These are phyloP conservation scores for Boletellus ananas DNA, from an alignment of 768 basidiomycete genomes.

Conservation along the genomic window DNA sequence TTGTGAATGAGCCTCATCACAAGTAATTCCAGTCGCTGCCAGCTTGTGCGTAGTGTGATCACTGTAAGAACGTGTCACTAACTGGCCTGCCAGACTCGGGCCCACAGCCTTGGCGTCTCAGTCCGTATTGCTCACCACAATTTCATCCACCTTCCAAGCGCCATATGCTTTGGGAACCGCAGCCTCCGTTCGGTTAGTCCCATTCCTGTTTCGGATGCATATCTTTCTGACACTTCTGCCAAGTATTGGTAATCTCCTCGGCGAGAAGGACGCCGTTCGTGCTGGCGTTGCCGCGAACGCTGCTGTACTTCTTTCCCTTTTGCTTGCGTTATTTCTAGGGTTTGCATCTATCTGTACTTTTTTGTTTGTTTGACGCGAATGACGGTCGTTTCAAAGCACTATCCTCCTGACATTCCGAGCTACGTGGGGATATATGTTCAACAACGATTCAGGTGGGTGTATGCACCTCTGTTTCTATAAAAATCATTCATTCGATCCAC, in stretches of 20 bases:
- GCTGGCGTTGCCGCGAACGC: conserved; percentile 68
- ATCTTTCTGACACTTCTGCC: background rate
- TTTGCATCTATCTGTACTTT: conserved; percentile 19
- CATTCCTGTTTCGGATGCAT: background rate
- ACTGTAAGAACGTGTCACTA: conserved; percentile 2
- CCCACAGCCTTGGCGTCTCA: conserved; percentile 83
- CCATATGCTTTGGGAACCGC: conserved; percentile 82
- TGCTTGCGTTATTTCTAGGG: conserved; percentile 61
- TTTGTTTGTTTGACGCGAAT: background rate
- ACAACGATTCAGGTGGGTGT: conserved; percentile 50
- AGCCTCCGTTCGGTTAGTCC: conserved; percentile 70
- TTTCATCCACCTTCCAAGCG: conserved; percentile 75
- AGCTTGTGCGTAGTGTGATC: conserved; percentile 39
- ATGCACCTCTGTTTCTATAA: background rate
- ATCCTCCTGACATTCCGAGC: conserved; percentile 59
- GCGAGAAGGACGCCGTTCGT: conserved; percentile 68
- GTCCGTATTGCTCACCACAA: conserved; percentile 74
- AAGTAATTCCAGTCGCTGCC: conserved; percentile 41
- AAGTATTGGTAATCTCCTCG: conserved; percentile 86
- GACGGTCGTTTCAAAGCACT: conserved; percentile 30
- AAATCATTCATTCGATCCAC: background rate
- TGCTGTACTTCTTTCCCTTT: conserved; percentile 60
- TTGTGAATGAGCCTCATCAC: background rate
- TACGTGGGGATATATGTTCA: conserved; percentile 76
- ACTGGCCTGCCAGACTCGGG: conserved; percentile 55